Base-by-base conservation (phyloP, 495 filamentous ascomycete genomes). In the Aspergillus cristatus region DNA sequence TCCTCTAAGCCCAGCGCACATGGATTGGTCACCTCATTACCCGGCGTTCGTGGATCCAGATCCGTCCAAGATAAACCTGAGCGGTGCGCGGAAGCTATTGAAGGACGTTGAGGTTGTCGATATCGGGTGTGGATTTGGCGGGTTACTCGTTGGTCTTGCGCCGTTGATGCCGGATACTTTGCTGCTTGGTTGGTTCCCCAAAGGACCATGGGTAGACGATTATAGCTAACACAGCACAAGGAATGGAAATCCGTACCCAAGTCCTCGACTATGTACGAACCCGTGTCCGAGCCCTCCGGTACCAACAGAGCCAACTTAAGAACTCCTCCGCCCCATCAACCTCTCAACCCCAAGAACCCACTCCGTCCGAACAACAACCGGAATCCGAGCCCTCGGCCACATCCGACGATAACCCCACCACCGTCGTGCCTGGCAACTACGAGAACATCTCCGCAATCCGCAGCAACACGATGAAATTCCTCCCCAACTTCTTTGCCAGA, bases 401-500 rank as follows among this genome's bases (percentile, higher is more conserved):
- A 16, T 7, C 33, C 17, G 8, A 12, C 16, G 38, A 39, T 29
- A 6, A 37, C 28, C 28, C 37, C 18, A 41, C 50, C 7, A 45
- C 44, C 18, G 35, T 55, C 32, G 40, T 67, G 28, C 45, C 62
- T 1, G 58, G 59, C 29, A 60, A 64, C 10, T 97, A 88, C 61
- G 82, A 86, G 48, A 97, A 98, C 60, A 81, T 89, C 42, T 71
- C 79, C 32, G 89, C 85, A 40, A 60, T 96, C 29, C 81, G 91
- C 41, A 82, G 83, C 43, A 98, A 98, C 67, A 85, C 84, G 11
- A 98, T 98, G 91, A 97, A 97, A 48, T 97, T 96, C 66, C 66
- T 97, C 12, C 90, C 91, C 28, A 95, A 97, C 57, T 93, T 95
- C 71, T 96, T 97, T 67, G 62, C 57, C 36, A 82, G 60, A 29